Conservation (phyloP, 768 basidiomycete genomes). For the Botryobasidium botryosum region DNA sequence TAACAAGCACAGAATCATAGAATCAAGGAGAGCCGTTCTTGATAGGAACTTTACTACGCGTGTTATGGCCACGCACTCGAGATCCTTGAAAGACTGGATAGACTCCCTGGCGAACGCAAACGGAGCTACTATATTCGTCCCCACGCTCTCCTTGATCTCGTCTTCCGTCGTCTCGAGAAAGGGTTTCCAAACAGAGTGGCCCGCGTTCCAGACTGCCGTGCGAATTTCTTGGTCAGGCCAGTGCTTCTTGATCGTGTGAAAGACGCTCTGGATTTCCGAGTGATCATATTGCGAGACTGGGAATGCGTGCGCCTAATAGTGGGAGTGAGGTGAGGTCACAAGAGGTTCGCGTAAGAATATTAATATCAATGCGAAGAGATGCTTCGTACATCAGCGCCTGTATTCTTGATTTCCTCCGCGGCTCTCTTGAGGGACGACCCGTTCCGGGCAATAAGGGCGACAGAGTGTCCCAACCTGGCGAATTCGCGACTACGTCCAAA, state of each 20-base stretch:
- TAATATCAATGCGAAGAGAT: not conserved
- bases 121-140: conserved; percentile 37
- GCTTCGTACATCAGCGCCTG: conserved; percentile 38
- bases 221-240: conserved; percentile 34
- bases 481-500: conserved; percentile 20
- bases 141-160: conserved; percentile 34
- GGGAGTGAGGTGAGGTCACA: not conserved
- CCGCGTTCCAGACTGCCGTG: conserved; percentile 49
- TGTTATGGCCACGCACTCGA: conserved; percentile 2
- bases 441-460: conserved; percentile 48
- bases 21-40: not conserved
- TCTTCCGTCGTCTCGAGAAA: conserved; percentile 46
- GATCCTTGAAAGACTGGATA: conserved; percentile 38
- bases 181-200: conserved; percentile 39
- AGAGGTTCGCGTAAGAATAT: too few species aligned
- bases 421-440: conserved; percentile 34
- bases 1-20: not conserved
- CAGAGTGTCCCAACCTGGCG: conserved; percentile 34
- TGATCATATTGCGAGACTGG: conserved; percentile 27
- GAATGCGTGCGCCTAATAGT: conserved; percentile 44
- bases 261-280: conserved; percentile 26
- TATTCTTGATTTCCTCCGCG: conserved; percentile 34
- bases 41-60: not conserved
- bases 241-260: conserved; percentile 33
- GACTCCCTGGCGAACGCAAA: conserved; percentile 48